Conservation (phyloP, 352 stramenopile species). For the Pythium coloratum region DNA sequence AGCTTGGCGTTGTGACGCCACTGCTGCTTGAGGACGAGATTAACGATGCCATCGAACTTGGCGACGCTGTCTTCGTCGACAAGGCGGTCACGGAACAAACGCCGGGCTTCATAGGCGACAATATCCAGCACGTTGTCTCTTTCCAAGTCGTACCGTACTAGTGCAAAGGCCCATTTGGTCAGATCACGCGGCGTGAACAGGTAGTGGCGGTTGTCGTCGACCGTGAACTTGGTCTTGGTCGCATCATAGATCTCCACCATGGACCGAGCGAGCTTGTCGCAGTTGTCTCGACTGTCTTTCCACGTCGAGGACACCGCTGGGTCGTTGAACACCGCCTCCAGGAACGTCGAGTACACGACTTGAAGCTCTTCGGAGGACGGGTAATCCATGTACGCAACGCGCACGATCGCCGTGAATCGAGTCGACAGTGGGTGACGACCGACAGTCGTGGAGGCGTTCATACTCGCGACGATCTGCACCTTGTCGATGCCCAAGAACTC, state of each 20-base stretch:
- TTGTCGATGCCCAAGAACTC: slow-evolving; percentile 94
- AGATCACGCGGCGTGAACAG: slow-evolving; percentile 93
- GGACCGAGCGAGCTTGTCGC: slow-evolving; percentile 80
- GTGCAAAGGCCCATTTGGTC: slow-evolving; percentile 89
- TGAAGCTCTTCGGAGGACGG: slow-evolving; percentile 88
- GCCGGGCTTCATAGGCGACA: slow-evolving; percentile 86
- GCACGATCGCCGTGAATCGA: slow-evolving; percentile 93
- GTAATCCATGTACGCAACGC: slow-evolving; percentile 93
- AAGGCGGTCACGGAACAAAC: slow-evolving; percentile 91
- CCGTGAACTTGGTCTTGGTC: slow-evolving; percentile 88
- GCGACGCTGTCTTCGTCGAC: slow-evolving; percentile 73
- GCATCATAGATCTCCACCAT: slow-evolving; percentile 93
- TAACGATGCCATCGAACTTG: slow-evolving; percentile 88
- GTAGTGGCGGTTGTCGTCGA: slow-evolving; percentile 95
- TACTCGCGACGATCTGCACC: slow-evolving; percentile 93
- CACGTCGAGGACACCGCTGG: slow-evolving; percentile 45
- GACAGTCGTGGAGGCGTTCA: slow-evolving; percentile 93
- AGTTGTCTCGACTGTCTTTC: slow-evolving; percentile 50
- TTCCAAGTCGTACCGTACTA: slow-evolving; percentile 90
- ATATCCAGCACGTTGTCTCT: slow-evolving; percentile 90
- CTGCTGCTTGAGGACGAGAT: slow-evolving; percentile 80
- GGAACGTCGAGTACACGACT: slow-evolving; percentile 89
- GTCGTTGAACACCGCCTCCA: slow-evolving; percentile 74
- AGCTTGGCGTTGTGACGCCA: slow-evolving; percentile 81
- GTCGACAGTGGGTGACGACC: slow-evolving; percentile 91